A percentile compares a stretch with the other conserved stretches of the same genome.
Evolutionary conservation across 371 early-diverging fungal genomes (phyloP).

Genomic region (Lichtheimia ramosa): DNA sequence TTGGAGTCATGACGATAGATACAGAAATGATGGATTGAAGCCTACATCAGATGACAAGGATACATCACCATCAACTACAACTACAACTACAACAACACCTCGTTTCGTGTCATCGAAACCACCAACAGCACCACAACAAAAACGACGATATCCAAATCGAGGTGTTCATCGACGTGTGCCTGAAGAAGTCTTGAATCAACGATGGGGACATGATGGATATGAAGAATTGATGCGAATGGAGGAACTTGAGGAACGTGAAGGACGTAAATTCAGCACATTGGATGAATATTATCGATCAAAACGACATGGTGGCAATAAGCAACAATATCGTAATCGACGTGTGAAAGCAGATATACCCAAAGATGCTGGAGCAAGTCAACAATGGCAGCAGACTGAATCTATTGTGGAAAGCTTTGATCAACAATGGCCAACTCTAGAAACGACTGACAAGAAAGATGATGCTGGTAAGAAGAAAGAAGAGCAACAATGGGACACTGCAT

Average conservation of each 20-base stretch:
- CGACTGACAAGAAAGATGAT: no score
- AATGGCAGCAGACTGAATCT: background rate
- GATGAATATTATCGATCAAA: no score
- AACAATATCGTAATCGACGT: background rate
- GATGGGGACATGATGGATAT: constrained; percentile 47
- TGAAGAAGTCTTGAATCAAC: constrained; percentile 23
- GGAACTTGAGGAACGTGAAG: constrained; percentile 26
- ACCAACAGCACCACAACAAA: background rate
- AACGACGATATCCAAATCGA: no score
- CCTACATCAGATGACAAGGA: background rate
- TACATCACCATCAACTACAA: background rate
- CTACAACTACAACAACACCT: background rate
- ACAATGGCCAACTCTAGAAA: background rate
- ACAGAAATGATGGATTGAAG: constrained; percentile 43
- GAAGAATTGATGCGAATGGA: constrained; percentile 38
- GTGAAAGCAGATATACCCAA: no score
- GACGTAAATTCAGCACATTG: constrained; percentile 3
- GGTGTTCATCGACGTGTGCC: background rate
- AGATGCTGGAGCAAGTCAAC: background rate
- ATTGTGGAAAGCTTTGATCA: background rate
- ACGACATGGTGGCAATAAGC: background rate
- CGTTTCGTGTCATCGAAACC: no score
- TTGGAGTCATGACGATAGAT: constrained; percentile 64
- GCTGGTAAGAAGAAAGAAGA: no score
- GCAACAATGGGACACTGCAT: background rate